A percentile compares a stretch with the other conserved stretches of the same genome.
Conservation (phyloP, 257 asterid genomes). For the Solanum chiquidenum region DNA sequence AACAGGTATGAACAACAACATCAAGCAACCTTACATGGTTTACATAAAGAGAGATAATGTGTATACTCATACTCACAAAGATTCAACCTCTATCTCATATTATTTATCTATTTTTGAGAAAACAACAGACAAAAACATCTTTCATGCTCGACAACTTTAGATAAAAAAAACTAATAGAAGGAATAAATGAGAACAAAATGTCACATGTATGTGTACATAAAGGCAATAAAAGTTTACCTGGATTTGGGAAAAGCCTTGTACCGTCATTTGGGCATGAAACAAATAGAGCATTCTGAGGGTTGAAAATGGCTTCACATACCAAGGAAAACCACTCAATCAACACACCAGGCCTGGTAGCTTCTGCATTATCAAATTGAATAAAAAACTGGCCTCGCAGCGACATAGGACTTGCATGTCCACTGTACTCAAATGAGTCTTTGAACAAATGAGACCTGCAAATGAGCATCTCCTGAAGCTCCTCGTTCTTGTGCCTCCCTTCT, state of each 20-base stretch:
- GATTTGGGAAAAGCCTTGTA: neutral
- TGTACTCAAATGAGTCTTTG: neutral
- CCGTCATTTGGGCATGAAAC: neutral
- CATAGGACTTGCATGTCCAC: neutral
- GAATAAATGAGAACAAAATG: neutral
- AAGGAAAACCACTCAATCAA: neutral
- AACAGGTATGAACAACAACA: neutral
- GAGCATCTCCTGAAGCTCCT: neutral
- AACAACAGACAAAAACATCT: neutral
- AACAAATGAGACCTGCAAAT: neutral
- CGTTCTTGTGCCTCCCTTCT: neutral
- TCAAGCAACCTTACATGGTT: neutral
- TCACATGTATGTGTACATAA: too few species aligned
- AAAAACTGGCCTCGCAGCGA: neutral
- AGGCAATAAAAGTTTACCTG: neutral
- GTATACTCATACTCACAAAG: neutral
- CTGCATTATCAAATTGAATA: neutral
- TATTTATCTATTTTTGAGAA: neutral
- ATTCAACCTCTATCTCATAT: neutral
- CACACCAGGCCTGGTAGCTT: neutral
- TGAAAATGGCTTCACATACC: neutral
- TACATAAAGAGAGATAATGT: neutral
- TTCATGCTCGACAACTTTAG: neutral
- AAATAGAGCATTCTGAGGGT: neutral
- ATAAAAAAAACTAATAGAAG: neutral